phyloP scores from a whole-genome alignment of 495 filamentous ascomycete genomes.

The Xylaria curta region DNA sequence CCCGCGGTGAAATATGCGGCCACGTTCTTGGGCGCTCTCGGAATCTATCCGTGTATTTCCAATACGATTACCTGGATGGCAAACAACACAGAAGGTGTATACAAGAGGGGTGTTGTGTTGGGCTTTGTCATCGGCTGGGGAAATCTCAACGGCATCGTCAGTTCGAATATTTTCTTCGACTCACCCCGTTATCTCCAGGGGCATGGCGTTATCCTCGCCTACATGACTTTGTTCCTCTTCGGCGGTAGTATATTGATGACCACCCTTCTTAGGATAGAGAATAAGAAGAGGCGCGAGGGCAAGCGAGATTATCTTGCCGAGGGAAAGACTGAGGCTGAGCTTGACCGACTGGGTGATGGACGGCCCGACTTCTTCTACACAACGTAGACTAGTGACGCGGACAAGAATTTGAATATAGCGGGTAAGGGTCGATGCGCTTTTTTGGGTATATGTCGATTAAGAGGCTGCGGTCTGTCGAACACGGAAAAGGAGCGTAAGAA shows the following conservation, averaged over 20 bases:
- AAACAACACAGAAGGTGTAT: constrained; percentile 92
- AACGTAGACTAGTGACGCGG: constrained; percentile 44
- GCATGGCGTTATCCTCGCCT: constrained; percentile 55
- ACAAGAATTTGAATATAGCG: neutral
- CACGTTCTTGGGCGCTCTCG: constrained; percentile 83
- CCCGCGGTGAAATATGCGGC: constrained; percentile 79
- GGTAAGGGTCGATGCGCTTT: neutral
- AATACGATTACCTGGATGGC: constrained; percentile 89
- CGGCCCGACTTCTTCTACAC: constrained; percentile 84
- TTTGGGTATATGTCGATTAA: neutral
- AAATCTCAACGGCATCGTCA: constrained; percentile 87
- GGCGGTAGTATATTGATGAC: constrained; percentile 68
- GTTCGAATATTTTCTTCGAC: constrained; percentile 69
- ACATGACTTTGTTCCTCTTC: constrained; percentile 56
- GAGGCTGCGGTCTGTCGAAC: neutral
- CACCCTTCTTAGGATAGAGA: constrained; percentile 68
- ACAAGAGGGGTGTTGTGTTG: constrained; percentile 86
- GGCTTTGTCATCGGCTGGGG: constrained; percentile 94
- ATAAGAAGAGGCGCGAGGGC: constrained; percentile 64
- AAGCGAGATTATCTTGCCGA: constrained; percentile 72
- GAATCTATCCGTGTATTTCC: constrained; percentile 91
- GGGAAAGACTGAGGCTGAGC: constrained; percentile 63
- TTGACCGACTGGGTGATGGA: constrained; percentile 70
- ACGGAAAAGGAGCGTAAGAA: neutral
- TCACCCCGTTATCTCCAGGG: constrained; percentile 54